Conservation (phyloP, 1,284 basidiomycete species). For the Somion occarium region DNA sequence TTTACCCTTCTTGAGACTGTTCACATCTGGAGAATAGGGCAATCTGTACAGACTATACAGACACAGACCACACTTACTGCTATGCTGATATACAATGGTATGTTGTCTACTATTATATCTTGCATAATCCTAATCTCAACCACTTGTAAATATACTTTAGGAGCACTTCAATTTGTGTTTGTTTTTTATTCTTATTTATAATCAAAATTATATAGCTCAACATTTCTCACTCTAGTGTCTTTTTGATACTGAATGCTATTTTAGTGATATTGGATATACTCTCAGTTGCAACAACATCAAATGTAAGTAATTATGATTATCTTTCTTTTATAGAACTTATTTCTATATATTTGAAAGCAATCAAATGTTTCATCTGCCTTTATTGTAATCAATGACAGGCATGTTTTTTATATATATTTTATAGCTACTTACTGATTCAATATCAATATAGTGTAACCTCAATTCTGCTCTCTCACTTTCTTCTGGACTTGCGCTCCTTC, state of each 20-base stretch:
- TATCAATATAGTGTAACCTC: not conserved
- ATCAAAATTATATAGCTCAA: not conserved
- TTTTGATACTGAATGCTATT: not conserved
- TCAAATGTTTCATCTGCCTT: not conserved
- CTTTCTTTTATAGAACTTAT: not conserved
- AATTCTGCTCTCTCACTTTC: not conserved
- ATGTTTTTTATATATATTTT: not conserved
- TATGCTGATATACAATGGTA: not conserved
- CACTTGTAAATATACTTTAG: not conserved
- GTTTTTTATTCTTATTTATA: not conserved
- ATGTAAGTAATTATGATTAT: not conserved
- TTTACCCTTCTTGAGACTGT: not conserved
- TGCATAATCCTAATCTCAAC: too few species aligned
- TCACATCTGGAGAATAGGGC: not conserved
- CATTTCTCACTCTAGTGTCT: not conserved
- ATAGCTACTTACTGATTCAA: not conserved
- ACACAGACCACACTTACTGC: not conserved
- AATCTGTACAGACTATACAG: not conserved
- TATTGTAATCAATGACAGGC: not conserved
- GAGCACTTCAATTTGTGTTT: not conserved
- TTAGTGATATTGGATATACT: not conserved
- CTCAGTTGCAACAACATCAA: not conserved
- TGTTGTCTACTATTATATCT: not conserved
- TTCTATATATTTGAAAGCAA: not conserved
- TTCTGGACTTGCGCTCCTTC: not conserved